phyloP scores from a whole-genome alignment of 2,329 filamentous ascomycete species.

The Colletotrichum noveboracense region DNA sequence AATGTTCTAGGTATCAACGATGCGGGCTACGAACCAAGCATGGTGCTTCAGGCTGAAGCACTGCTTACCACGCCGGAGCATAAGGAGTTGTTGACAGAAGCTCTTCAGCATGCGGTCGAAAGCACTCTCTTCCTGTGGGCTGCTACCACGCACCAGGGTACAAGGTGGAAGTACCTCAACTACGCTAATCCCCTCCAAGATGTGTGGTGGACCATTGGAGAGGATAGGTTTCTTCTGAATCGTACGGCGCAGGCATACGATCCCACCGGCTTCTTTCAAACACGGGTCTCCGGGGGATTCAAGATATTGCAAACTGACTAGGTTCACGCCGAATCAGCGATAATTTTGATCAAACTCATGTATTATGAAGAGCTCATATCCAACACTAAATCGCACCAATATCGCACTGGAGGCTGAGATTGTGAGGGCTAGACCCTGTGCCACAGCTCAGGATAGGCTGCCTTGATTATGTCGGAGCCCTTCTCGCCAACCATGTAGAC shows the following conservation, averaged over 20 bases:
- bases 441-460: slow-evolving; percentile 29
- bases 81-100: slow-evolving; percentile 31
- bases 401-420: fast-evolving
- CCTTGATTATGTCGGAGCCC: slow-evolving; percentile 27
- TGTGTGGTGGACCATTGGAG: slow-evolving; percentile 32
- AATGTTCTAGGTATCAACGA: slow-evolving; percentile 4
- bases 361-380: not conserved
- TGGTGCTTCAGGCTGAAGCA: not conserved
- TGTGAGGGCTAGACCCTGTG: not conserved
- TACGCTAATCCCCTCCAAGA: slow-evolving; percentile 35
- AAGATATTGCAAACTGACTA: not conserved
- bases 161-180: slow-evolving; percentile 39
- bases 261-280: slow-evolving; percentile 36
- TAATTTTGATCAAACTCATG: fast-evolving
- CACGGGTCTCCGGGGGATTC: slow-evolving; percentile 32
- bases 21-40: not conserved
- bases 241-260: slow-evolving; percentile 31
- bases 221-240: slow-evolving; percentile 23
- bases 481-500: slow-evolving; percentile 68
- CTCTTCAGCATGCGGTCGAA: slow-evolving; percentile 23
- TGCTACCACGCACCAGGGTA: slow-evolving; percentile 19
- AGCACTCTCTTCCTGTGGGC: not conserved
- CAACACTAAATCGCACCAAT: fast-evolving
- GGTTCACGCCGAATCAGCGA: not conserved
- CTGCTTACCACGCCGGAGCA: slow-evolving; percentile 28